Evolutionary conservation across 2,329 filamentous ascomycete species (phyloP).

Genomic region (Xylariales sp.): DNA sequence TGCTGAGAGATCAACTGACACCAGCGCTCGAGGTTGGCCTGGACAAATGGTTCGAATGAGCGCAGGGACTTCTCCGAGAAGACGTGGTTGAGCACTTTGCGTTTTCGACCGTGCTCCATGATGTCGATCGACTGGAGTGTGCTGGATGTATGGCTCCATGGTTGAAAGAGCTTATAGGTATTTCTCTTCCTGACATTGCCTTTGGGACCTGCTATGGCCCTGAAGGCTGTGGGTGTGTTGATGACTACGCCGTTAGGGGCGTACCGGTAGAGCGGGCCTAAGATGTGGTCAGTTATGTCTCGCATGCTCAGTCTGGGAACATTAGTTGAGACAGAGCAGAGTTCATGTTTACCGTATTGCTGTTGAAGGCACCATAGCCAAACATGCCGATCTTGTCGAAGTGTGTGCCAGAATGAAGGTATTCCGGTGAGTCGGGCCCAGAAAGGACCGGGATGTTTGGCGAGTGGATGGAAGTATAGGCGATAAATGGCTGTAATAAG

Average conservation of each 20-base stretch:
- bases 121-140: conserved; percentile 8
- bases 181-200: conserved; percentile 10
- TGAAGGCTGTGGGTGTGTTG: conserved; percentile 3
- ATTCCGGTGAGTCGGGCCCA: conserved; percentile 16
- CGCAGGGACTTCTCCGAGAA: conserved; percentile 3
- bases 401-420: conserved; percentile 15
- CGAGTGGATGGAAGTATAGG: conserved; percentile 18
- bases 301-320: not conserved
- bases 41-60: conserved; percentile 1
- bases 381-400: not conserved
- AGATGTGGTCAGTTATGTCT: not conserved
- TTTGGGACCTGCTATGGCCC: conserved; percentile 10
- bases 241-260: not conserved
- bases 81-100: conserved; percentile 5
- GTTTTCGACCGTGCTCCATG: conserved; percentile 2
- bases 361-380: conserved; percentile 6
- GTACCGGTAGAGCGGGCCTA: conserved; percentile 2
- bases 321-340: not conserved
- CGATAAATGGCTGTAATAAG: conserved; percentile 15
- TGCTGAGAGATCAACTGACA: not conserved
- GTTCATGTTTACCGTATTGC: conserved; percentile 5
- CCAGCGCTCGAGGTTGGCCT: not conserved
- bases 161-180: conserved; percentile 10
- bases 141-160: conserved; percentile 7
- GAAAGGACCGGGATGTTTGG: conserved; percentile 18